A percentile compares a stretch with the other conserved stretches of the same genome.
Conservation (phyloP, 2,329 filamentous ascomycete species). For the Trichoderma asperellum region DNA sequence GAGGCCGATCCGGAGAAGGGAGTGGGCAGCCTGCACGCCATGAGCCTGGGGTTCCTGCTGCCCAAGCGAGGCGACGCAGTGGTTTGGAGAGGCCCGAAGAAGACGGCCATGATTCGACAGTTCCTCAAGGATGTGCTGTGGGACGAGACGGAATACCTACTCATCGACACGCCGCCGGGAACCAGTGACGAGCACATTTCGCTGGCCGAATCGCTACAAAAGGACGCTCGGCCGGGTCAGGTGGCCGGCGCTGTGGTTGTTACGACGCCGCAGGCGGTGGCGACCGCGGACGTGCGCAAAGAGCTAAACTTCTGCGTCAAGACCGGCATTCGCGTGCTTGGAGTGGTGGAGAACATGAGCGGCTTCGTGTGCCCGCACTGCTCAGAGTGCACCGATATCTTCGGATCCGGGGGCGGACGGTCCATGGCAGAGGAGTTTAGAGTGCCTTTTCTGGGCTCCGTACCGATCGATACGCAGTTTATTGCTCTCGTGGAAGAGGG, state of each 20-base stretch:
- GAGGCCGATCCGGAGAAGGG: slow-evolving; percentile 55
- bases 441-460: slow-evolving; percentile 80
- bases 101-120: slow-evolving; percentile 98
- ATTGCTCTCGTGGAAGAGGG: slow-evolving; percentile 82
- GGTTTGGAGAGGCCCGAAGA: slow-evolving; percentile 97
- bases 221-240: slow-evolving; percentile 64
- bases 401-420: slow-evolving; percentile 86
- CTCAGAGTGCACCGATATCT: slow-evolving; percentile 88
- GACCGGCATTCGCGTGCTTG: slow-evolving; percentile 76
- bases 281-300: slow-evolving; percentile 91
- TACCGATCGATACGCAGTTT: slow-evolving; percentile 94
- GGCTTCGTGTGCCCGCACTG: slow-evolving; percentile 83
- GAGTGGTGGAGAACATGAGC: slow-evolving; percentile 96
- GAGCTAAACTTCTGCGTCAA: slow-evolving; percentile 93
- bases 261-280: slow-evolving; percentile 92
- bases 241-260: slow-evolving; percentile 90
- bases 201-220: slow-evolving; percentile 81
- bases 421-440: slow-evolving; percentile 86
- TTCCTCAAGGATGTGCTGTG: slow-evolving; percentile 92
- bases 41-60: slow-evolving; percentile 92
- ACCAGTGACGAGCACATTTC: slow-evolving; percentile 98
- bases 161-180: slow-evolving; percentile 94
- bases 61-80: slow-evolving; percentile 84
- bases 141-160: slow-evolving; percentile 84
- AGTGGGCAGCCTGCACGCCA: slow-evolving; percentile 73